Evolutionary conservation across 2,329 filamentous ascomycete species (phyloP), one percentile per base, ranked within the genome.

Genomic region (Pseudogymnoascus sp.): DNA sequence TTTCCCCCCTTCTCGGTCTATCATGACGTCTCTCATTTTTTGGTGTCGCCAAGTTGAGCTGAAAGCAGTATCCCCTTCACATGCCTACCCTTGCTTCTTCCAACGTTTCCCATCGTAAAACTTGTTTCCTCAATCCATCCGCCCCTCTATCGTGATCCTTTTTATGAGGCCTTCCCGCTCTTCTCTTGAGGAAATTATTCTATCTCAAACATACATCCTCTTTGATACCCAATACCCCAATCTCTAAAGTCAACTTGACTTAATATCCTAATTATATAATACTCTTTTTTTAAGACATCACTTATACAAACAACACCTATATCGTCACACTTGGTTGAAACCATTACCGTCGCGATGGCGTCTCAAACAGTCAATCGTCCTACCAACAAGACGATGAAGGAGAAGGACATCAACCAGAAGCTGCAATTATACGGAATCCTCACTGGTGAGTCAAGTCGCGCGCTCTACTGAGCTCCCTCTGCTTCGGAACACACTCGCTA

Each of bases 391-490:
- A 66, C 66, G 60, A 59, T 61, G 58, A 73, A 71, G 66, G 68
- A 72, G 62, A 67, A 65, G 4, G 84, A 96, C 74, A 87, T 97
- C 76, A 94, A 94, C 76, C 85, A 86, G 73, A 99, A 99, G 80
- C 86, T 99, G 59, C 92, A 97, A 76, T 77, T 97, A 37, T 99
- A 95, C 71, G 94, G 93, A 71, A 97, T 97, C 75, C 84, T 87
- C 76, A 78, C 81, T 68, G 83, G 83, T 86, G 74, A 64, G 78
- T 15, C 36, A 9, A 26, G 11, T 36, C 60, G 62, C 33, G 2
- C 24, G 29, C 57, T 24, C 10, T 13, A 13, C 8, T 50, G 26
- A 15, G 26, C 44, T 31, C 15, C 26, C 3, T 5, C 26, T 33
- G 7, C 26, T 17, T 50, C 26, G 26, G 26, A 24, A 50, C 1